Conservation (phyloP, 2,329 filamentous ascomycete species). For the Fusarium brachygibbosum region DNA sequence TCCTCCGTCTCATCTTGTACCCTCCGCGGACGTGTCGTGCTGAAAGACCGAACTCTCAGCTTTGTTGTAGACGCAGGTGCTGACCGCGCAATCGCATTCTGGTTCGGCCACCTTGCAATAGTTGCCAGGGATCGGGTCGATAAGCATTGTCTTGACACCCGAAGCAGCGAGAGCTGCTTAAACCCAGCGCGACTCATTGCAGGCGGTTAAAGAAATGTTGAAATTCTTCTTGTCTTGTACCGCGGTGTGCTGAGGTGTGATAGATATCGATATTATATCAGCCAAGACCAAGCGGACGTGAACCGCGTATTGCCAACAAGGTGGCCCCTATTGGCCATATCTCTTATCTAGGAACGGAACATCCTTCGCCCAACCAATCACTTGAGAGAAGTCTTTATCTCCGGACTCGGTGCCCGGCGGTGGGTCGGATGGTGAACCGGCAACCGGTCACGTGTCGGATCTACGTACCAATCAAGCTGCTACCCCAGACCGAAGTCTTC, state of each 20-base stretch:
- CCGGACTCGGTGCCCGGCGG: slow-evolving; percentile 28
- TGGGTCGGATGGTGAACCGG: slow-evolving; percentile 30
- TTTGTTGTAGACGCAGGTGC: background rate
- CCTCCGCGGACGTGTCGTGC: slow-evolving; percentile 22
- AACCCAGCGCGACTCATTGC: slow-evolving; percentile 38
- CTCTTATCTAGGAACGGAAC: slow-evolving; percentile 29
- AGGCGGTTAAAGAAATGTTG: background rate
- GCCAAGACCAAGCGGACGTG: slow-evolving; percentile 12
- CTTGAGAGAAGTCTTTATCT: rapidly evolving
- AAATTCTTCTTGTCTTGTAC: slow-evolving; percentile 3
- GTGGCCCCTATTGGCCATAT: slow-evolving; percentile 22
- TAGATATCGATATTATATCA: slow-evolving; percentile 22
- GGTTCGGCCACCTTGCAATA: slow-evolving; percentile 19
- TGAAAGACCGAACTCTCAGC: slow-evolving; percentile 24
- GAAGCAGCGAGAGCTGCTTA: slow-evolving; percentile 40
- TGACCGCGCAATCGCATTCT: slow-evolving; percentile 16
- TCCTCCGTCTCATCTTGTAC: slow-evolving; percentile 48
- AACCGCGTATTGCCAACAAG: slow-evolving; percentile 31
- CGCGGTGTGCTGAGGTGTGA: background rate
- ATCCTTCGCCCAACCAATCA: slow-evolving; percentile 30
- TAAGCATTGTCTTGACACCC: slow-evolving; percentile 30
- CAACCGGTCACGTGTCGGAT: slow-evolving; percentile 39
- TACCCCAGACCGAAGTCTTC: slow-evolving; percentile 33
- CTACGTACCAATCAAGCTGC: background rate
- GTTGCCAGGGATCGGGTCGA: slow-evolving; percentile 32